These are phyloP conservation scores for Dictyophora rubrovolvata DNA, from an alignment of 768 basidiomycete species.

Conservation along the genomic window DNA sequence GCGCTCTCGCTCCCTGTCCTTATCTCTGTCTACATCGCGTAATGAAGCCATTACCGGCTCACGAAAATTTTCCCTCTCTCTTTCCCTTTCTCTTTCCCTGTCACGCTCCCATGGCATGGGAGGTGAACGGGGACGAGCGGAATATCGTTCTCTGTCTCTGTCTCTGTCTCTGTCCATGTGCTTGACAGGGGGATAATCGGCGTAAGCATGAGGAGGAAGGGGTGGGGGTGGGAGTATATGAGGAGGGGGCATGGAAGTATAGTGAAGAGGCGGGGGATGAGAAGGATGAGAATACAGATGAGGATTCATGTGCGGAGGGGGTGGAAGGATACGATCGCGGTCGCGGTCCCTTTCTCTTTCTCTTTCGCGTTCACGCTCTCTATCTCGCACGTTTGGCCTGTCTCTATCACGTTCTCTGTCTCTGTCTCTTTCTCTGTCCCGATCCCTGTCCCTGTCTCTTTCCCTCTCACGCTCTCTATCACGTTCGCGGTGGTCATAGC, in stretches of 20 bases:
- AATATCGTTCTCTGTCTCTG: conserved; percentile 15
- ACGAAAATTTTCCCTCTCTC: background rate
- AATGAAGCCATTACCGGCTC: conserved; percentile 4
- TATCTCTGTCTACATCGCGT: conserved; percentile 15
- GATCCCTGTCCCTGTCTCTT: conserved; percentile 15
- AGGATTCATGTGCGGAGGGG: conserved; percentile 12
- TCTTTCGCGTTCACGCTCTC: conserved; percentile 6
- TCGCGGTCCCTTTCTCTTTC: conserved; percentile 15
- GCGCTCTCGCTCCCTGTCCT: conserved; percentile 9
- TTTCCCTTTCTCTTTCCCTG: background rate
- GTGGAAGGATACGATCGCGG: conserved; percentile 13
- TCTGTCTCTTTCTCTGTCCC: conserved; percentile 19
- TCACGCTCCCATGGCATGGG: background rate
- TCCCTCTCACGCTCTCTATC: conserved; percentile 16
- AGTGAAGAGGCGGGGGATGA: conserved; percentile 13
- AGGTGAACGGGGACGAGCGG: conserved; percentile 13
- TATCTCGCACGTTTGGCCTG: conserved; percentile 12
- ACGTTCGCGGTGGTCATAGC: conserved; percentile 13
- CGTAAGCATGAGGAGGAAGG: conserved; percentile 8
- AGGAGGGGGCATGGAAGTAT: conserved; percentile 12
- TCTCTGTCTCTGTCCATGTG: conserved; percentile 8
- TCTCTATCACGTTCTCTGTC: conserved; percentile 16
- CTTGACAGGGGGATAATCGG: conserved; percentile 14
- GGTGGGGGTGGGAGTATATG: conserved; percentile 11
- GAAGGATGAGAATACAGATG: conserved; percentile 14